Conservation (phyloP, 345 rosid species). For the Turnera subulata region DNA sequence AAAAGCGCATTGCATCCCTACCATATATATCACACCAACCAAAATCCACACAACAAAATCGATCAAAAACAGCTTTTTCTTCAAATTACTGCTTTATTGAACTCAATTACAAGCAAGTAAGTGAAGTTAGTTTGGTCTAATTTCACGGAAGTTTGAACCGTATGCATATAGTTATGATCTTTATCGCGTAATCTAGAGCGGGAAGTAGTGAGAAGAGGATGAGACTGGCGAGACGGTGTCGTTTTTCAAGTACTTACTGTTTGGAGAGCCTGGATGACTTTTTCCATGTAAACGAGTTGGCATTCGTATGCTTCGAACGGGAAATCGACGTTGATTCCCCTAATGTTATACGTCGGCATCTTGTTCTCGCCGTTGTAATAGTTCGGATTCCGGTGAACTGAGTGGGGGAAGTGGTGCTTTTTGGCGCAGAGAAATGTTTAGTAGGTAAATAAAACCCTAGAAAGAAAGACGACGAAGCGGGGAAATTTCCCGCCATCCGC, state of each 20-base stretch:
- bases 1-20: conserved; percentile 87
- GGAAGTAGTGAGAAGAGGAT: not conserved
- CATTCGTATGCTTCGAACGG: conserved; percentile 90
- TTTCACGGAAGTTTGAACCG: not conserved
- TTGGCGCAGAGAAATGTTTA: no score
- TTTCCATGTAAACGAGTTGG: conserved; percentile 91
- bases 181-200: not conserved
- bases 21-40: conserved; percentile 8
- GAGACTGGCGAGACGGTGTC: not conserved
- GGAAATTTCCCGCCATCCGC: conserved; percentile 40
- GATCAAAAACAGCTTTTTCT: no score
- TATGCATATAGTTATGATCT: not conserved
- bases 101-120: no score
- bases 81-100: no score
- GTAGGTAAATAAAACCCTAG: conserved; percentile 26
- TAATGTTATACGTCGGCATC: conserved; percentile 76
- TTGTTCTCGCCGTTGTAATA: conserved; percentile 3
- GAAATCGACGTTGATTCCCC: conserved; percentile 88
- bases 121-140: no score
- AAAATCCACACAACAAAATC: not conserved
- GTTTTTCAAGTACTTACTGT: conserved; percentile 35
- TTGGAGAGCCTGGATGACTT: conserved; percentile 83
- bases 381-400: conserved; percentile 11
- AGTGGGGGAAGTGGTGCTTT: not conserved
- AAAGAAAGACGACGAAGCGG: not conserved